Evolutionary conservation across 169 alveolate species (phyloP).

Genomic region (Toxoplasma gondii): DNA sequence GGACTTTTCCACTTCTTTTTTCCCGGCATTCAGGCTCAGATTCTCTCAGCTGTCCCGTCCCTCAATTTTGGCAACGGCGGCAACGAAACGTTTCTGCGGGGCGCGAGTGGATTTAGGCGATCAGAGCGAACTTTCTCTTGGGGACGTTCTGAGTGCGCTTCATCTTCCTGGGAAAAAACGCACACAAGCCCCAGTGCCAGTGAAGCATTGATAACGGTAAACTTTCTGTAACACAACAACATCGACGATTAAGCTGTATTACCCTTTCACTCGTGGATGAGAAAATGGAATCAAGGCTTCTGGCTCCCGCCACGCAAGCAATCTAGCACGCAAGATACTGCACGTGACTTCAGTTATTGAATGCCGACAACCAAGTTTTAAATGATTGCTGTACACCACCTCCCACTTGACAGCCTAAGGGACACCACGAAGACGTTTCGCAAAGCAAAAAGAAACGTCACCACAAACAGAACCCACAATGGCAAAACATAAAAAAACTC

Average conservation of each 20-base stretch:
- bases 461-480: too few species aligned
- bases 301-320: background rate
- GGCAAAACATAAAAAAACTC: too few species aligned
- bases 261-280: background rate
- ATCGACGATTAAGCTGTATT: background rate
- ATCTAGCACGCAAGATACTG: background rate
- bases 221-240: background rate
- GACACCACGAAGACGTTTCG: too few species aligned
- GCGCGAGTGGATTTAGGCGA: conserved; percentile 27
- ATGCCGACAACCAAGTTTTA: too few species aligned
- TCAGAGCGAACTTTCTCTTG: conserved; percentile 56
- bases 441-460: too few species aligned
- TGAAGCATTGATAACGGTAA: too few species aligned
- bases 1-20: too few species aligned
- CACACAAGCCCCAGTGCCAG: too few species aligned
- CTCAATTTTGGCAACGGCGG: background rate
- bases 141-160: conserved; percentile 62
- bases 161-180: conserved; percentile 15
- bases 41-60: background rate
- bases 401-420: background rate
- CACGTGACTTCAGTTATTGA: background rate
- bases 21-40: background rate
- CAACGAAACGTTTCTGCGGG: background rate
- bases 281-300: background rate
- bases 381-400: too few species aligned